These are phyloP conservation scores for Diaporthe amygdali DNA, from an alignment of 2,329 filamentous ascomycete species.

Conservation along the genomic window DNA sequence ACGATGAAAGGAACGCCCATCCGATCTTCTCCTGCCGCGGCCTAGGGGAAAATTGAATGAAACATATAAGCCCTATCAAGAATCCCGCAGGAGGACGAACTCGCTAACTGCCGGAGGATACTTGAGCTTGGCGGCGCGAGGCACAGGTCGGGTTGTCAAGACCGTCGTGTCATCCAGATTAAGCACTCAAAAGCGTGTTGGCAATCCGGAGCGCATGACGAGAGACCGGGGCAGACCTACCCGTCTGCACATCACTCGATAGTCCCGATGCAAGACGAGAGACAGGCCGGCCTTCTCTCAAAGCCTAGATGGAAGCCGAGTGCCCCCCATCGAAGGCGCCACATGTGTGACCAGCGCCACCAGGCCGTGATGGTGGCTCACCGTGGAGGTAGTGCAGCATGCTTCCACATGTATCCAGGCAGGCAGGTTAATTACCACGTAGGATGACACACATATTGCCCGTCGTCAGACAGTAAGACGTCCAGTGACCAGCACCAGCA, in stretches of 20 bases:
- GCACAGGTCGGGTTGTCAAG: no score
- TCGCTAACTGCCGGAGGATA: background rate
- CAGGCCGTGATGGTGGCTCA: background rate
- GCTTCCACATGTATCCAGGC: background rate
- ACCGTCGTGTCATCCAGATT: background rate
- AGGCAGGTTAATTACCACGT: background rate
- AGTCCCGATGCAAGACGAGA: background rate
- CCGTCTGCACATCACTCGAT: background rate
- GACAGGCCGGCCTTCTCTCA: background rate
- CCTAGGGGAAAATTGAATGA: no score
- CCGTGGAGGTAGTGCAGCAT: background rate
- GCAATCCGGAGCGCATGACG: no score
- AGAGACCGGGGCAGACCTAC: no score
- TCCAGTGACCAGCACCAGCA: background rate
- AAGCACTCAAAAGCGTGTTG: no score
- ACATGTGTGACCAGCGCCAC: background rate
- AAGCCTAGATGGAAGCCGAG: no score
- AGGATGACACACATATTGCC: background rate
- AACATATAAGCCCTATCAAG: background rate
- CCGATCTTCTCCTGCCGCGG: background rate
- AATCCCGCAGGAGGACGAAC: no score
- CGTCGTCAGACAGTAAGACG: no score
- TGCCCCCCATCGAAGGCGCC: background rate
- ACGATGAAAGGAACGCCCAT: background rate
- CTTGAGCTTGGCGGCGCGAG: background rate